Conservation (phyloP, 345 rosid species). For the Sonneratia alba region DNA sequence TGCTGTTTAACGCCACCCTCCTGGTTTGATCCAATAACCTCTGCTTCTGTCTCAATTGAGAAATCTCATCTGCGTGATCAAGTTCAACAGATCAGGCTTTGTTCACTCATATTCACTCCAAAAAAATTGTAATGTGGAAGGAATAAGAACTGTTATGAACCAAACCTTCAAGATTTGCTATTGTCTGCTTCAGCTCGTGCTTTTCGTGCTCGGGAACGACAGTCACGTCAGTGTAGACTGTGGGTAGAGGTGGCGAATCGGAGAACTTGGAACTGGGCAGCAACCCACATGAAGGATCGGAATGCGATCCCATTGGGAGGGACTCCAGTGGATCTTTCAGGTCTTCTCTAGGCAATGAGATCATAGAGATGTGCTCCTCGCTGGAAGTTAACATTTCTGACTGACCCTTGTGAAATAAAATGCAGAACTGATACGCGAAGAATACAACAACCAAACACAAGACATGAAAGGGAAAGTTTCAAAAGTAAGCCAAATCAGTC, state of each 20-base stretch:
- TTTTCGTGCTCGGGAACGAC: slow-evolving; percentile 77
- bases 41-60: slow-evolving; percentile 41
- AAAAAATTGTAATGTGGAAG: neutral
- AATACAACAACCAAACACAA: slow-evolving; percentile 5
- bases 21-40: slow-evolving; percentile 55
- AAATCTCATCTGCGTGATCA: slow-evolving; percentile 45
- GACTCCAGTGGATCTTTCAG: slow-evolving; percentile 17
- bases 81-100: slow-evolving; percentile 8
- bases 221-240: slow-evolving; percentile 50
- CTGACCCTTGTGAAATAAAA: slow-evolving; percentile 23
- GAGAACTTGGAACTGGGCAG: slow-evolving; percentile 27
- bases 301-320: slow-evolving; percentile 24
- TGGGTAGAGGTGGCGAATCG: slow-evolving; percentile 29
- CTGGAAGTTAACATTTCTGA: slow-evolving; percentile 17
- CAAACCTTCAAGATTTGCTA: slow-evolving; percentile 49
- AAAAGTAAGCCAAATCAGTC: neutral
- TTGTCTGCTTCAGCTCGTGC: slow-evolving; percentile 48
- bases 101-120: neutral
- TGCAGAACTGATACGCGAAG: slow-evolving; percentile 5
- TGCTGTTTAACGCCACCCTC: slow-evolving; percentile 52
- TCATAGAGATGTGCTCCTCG: slow-evolving; percentile 22
- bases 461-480: slow-evolving; percentile 3
- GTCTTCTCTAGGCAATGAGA: slow-evolving; percentile 21
- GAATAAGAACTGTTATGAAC: neutral
- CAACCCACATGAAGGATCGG: slow-evolving; percentile 20